Evolutionary conservation across 306 rosid species (phyloP).

Genomic region (cucumber (Cucumis sativus)): DNA sequence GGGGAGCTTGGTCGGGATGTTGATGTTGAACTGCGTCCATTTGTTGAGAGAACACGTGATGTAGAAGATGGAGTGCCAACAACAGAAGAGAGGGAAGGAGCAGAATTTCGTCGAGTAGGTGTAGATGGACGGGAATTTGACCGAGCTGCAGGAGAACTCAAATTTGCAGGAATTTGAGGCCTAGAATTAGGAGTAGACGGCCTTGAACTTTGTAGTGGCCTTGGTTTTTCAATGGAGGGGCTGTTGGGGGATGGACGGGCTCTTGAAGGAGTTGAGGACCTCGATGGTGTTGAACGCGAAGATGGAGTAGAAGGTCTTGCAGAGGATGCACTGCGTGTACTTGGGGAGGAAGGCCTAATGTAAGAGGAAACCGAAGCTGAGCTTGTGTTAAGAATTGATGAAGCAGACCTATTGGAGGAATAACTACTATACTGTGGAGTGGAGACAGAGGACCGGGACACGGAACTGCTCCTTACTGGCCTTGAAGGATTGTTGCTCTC

Average conservation of each 20-base stretch:
- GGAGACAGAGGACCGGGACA: conserved; percentile 63
- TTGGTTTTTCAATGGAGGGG: conserved; percentile 47
- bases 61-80: conserved; percentile 35
- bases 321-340: conserved; percentile 43
- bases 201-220: conserved; percentile 59
- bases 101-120: conserved; percentile 60
- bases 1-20: conserved; percentile 85
- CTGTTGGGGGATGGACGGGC: conserved; percentile 39
- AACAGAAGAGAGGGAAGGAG: conserved; percentile 46
- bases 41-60: conserved; percentile 31
- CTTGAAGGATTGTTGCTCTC: conserved; percentile 57
- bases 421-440: conserved; percentile 47
- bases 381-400: conserved; percentile 80
- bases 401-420: conserved; percentile 55
- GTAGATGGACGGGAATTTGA: conserved; percentile 76
- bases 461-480: conserved; percentile 94
- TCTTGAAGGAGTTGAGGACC: conserved; percentile 85
- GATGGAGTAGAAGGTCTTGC: conserved; percentile 83
- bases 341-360: conserved; percentile 76
- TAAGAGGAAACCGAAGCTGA: conserved; percentile 96
- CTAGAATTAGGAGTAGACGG: conserved; percentile 92
- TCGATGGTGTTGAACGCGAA: conserved; percentile 42
- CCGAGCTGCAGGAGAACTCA: conserved; percentile 55
- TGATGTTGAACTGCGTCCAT: conserved; percentile 63
- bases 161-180: conserved; percentile 80